Evolutionary conservation across 2,329 filamentous ascomycete species (phyloP).

Genomic region (Fusarium caatingaense): DNA sequence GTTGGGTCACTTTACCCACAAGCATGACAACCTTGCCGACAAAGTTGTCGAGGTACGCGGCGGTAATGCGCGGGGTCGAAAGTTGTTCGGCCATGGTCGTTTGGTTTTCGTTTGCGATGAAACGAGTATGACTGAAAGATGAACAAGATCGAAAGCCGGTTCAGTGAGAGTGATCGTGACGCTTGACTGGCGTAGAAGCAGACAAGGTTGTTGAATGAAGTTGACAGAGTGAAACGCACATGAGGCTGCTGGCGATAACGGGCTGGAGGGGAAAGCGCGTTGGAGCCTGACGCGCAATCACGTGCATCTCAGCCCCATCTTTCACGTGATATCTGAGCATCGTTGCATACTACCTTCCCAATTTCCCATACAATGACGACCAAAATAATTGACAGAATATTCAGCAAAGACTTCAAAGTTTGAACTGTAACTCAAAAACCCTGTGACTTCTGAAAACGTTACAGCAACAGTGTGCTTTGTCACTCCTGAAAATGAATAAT

Average conservation of each 20-base stretch:
- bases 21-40: constrained; percentile 81
- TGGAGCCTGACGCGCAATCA: constrained; percentile 36
- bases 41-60: constrained; percentile 81
- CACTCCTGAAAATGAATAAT: neutral
- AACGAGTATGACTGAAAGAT: neutral
- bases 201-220: neutral
- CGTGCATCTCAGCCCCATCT: neutral
- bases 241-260: constrained; percentile 27
- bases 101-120: constrained; percentile 21
- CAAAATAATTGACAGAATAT: neutral
- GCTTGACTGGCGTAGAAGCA: neutral
- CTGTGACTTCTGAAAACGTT: neutral
- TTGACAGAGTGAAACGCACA: neutral
- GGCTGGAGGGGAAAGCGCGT: constrained; percentile 32
- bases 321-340: neutral
- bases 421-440: neutral
- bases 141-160: fast-evolving
- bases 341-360: neutral
- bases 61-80: constrained; percentile 83
- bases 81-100: constrained; percentile 73
- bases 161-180: neutral
- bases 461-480: neutral
- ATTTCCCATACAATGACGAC: neutral
- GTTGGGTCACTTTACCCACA: constrained; percentile 83
- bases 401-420: too few relatives aligned